Evolutionary conservation across 805 yeast genomes (phyloP).

Genomic region (Metschnikowia vanudenii): DNA sequence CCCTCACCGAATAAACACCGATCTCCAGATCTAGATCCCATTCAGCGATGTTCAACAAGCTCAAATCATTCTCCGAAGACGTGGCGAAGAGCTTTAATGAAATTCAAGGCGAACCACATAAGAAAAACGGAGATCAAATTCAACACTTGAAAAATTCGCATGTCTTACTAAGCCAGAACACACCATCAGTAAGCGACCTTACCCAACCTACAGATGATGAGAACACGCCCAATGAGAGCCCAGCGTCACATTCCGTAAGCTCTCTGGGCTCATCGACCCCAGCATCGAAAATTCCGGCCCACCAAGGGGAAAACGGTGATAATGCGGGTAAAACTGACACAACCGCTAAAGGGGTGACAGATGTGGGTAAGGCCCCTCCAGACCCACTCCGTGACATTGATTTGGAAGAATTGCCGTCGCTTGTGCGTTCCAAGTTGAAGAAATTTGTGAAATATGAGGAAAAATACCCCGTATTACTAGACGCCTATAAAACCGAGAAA

Average conservation of each 20-base stretch:
- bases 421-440: slow-evolving; percentile 58
- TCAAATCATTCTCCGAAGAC: slow-evolving; percentile 44
- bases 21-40: neutral
- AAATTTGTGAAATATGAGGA: slow-evolving; percentile 86
- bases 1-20: neutral
- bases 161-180: slow-evolving; percentile 37
- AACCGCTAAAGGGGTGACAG: neutral
- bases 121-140: slow-evolving; percentile 17
- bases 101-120: slow-evolving; percentile 19
- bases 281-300: neutral
- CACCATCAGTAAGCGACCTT: slow-evolving; percentile 49
- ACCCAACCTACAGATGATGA: slow-evolving; percentile 47
- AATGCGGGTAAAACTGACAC: neutral
- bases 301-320: neutral
- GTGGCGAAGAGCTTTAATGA: slow-evolving; percentile 45
- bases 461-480: slow-evolving; percentile 79
- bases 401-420: slow-evolving; percentile 51
- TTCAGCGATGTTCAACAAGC: slow-evolving; percentile 37
- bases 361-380: neutral
- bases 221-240: slow-evolving; percentile 12
- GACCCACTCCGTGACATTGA: slow-evolving; percentile 23
- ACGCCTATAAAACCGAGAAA: slow-evolving; percentile 84
- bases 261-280: neutral
- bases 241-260: neutral
- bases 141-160: slow-evolving; percentile 34